Evolutionary conservation across 495 filamentous ascomycete species (phyloP).

Genomic region (Staphylotrichum longicolle): DNA sequence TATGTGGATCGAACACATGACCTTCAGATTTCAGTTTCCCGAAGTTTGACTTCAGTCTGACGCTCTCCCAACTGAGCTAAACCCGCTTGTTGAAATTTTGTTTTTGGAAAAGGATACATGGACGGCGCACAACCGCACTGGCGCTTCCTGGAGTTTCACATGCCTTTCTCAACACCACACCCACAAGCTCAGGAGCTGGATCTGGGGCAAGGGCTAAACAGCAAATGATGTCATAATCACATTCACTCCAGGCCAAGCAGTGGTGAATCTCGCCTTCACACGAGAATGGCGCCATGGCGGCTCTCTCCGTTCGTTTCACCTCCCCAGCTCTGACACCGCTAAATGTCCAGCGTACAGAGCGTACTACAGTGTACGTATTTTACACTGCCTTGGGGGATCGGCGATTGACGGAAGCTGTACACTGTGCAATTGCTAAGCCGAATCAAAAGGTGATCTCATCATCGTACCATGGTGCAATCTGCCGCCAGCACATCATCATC

Average conservation of each 20-base stretch:
- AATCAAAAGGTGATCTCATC: neutral
- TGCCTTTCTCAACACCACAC: slow-evolving; percentile 5
- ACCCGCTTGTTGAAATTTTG: slow-evolving; percentile 20
- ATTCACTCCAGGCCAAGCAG: neutral
- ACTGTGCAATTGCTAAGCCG: too few species aligned
- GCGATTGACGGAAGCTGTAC: too few species aligned
- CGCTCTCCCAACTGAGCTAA: slow-evolving; percentile 32
- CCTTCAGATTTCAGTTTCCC: slow-evolving; percentile 21
- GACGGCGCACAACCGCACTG: neutral
- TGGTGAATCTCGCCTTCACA: too few species aligned
- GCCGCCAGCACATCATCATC: neutral
- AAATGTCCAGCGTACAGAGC: too few species aligned
- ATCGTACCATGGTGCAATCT: slow-evolving; percentile 1
- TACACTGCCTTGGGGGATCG: too few species aligned
- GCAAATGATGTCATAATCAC: slow-evolving; percentile 5
- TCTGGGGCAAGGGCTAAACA: too few species aligned
- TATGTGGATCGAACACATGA: slow-evolving; percentile 29
- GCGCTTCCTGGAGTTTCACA: neutral
- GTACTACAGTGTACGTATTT: too few species aligned
- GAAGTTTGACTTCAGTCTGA: slow-evolving; percentile 27
- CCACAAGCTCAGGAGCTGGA: neutral
- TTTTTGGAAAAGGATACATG: neutral
- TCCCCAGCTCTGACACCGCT: too few species aligned
- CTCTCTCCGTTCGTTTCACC: neutral
- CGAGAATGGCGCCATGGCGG: neutral